Evolutionary conservation across 345 rosid species (phyloP).

Genomic region (Linum trigynum): DNA sequence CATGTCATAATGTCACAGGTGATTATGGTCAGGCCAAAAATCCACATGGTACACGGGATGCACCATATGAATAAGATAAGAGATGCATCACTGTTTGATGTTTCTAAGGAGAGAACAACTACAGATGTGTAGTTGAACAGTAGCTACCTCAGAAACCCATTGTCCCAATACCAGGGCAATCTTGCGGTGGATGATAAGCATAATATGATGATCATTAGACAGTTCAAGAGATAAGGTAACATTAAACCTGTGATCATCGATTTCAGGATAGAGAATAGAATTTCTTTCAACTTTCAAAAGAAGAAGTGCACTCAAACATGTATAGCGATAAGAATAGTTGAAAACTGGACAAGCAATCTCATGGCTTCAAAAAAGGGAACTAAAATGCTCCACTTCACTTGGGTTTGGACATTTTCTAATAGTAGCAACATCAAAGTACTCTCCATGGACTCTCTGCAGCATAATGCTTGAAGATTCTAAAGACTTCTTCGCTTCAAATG

Average conservation of each 20-base stretch:
- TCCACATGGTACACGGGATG: background rate
- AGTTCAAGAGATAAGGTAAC: slow-evolving; percentile 86
- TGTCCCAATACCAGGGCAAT: slow-evolving; percentile 93
- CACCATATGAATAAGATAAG: background rate
- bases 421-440: too few species aligned
- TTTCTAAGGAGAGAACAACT: background rate
- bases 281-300: background rate
- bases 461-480: too few species aligned
- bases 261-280: slow-evolving; percentile 8
- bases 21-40: too few species aligned
- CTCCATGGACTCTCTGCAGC: too few species aligned
- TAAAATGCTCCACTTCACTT: too few species aligned
- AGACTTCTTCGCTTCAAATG: too few species aligned
- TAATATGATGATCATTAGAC: slow-evolving; percentile 80
- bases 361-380: too few species aligned
- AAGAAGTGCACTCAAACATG: background rate
- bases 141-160: slow-evolving; percentile 94
- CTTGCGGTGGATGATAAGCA: slow-evolving; percentile 86
- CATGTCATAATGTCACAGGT: background rate
- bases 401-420: too few species aligned
- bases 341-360: too few species aligned
- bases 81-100: background rate
- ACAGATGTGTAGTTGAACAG: background rate
- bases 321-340: background rate
- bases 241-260: slow-evolving; percentile 58